A percentile compares a stretch with the other conserved stretches of the same genome.
These are phyloP conservation scores for Prinsepia uniflora DNA, from an alignment of 306 rosid genomes.

Conservation along the genomic window DNA sequence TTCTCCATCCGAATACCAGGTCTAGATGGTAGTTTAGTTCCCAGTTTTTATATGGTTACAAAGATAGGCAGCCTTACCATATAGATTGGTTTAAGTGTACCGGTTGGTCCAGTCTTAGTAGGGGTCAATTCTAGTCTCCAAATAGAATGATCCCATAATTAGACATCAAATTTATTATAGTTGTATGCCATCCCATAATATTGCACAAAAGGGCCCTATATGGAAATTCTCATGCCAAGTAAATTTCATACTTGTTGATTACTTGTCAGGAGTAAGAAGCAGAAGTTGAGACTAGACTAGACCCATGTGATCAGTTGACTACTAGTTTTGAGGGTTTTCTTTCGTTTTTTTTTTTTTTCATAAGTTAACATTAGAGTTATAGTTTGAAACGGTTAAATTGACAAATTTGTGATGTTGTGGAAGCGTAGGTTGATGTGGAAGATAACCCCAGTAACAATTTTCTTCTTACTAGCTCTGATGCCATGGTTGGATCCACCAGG, in stretches of 20 bases:
- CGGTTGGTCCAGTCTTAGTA: not conserved
- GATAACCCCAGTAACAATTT: constrained; percentile 72
- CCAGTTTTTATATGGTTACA: not conserved
- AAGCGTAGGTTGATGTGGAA: constrained; percentile 84
- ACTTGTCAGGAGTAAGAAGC: not conserved
- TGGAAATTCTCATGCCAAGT: not conserved
- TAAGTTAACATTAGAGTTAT: not conserved
- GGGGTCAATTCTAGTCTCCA: not conserved
- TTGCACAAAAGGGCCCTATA: not conserved
- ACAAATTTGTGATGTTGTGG: constrained; percentile 5
- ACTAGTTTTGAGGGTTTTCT: not conserved
- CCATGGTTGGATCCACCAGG: constrained; percentile 99
- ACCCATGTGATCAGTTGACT: not conserved
- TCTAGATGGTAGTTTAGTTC: not conserved
- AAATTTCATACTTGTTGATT: not conserved
- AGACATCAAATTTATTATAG: not conserved
- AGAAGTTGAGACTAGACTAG: not conserved
- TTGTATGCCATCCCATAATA: not conserved
- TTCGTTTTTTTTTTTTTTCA: not conserved
- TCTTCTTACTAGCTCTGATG: constrained; percentile 84
- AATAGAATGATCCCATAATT: not conserved
- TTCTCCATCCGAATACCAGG: not conserved
- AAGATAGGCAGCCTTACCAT: not conserved
- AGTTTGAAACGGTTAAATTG: not conserved
- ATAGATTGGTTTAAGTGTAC: not conserved